Percentiles rank a stretch among this genome's conserved stretches.
Evolutionary conservation across 2,329 filamentous ascomycete species (phyloP).

Genomic region (Helminthosporium solani): DNA sequence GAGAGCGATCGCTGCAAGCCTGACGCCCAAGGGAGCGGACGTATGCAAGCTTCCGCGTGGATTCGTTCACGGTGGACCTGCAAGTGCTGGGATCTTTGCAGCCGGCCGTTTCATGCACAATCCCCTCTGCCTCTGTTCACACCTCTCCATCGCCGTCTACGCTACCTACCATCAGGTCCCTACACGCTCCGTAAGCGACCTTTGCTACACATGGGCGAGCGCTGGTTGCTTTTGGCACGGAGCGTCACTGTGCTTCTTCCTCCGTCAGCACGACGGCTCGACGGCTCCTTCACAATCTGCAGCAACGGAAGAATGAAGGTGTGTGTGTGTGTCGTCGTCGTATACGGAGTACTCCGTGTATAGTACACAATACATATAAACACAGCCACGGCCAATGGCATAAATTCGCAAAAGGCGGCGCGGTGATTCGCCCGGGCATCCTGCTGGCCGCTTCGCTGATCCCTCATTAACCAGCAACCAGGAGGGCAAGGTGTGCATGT

Average conservation of each 20-base stretch:
- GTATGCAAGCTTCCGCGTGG: conserved; percentile 25
- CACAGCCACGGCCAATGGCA: conserved; percentile 32
- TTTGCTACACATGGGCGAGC: background rate
- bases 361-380: too few species aligned
- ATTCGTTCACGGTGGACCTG: conserved; percentile 23
- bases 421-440: conserved; percentile 23
- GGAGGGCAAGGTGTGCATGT: too few species aligned
- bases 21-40: conserved; percentile 32
- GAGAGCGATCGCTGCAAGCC: conserved; percentile 34
- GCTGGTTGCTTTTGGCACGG: conserved; percentile 21
- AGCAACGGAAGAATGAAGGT: too few species aligned
- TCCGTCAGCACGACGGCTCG: background rate
- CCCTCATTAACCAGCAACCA: conserved; percentile 5
- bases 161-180: background rate
- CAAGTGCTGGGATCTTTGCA: conserved; percentile 23
- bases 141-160: conserved; percentile 19
- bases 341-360: too few species aligned
- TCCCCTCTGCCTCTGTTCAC: conserved; percentile 20
- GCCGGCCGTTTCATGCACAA: conserved; percentile 31
- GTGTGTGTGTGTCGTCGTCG: conserved; percentile 12
- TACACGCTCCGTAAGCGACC: conserved; percentile 2
- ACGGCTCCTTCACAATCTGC: conserved; percentile 20
- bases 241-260: conserved; percentile 5
- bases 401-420: conserved; percentile 19
- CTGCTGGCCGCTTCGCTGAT: conserved; percentile 17